Base-by-base conservation (phyloP, 306 rosid genomes). In the Citrullus colocynthis region DNA sequence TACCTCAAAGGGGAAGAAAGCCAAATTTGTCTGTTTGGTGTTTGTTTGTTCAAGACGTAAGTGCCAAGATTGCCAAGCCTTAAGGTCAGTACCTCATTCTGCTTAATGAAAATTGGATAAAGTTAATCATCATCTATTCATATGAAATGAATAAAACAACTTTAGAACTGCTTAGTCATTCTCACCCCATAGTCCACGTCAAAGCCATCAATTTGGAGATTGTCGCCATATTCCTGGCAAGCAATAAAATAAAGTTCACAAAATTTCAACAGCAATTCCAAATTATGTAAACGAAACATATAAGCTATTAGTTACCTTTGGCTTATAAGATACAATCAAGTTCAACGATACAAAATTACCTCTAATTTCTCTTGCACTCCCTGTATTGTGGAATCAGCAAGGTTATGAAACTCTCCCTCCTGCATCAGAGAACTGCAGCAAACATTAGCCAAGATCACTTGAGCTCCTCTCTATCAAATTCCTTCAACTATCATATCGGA, bases 151-250 rank as follows among this genome's bases (percentile, higher is more conserved):
- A 56, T 34, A 48, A 13, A 66, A 41, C 9, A 32, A 62, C 28
- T 59, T 37, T 20, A 51, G n/a, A 42, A 34, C 6, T 5, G 51
- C 71, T 66, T 17, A 72, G 63, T 15, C 24, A 69, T 63, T 83
- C 97, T 86, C 80, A 95, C 97, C 97, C 93, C 97, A 63, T 89
- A 92, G 85, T 95, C 97, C 63, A 92, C 89, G 81, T 92, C 97
- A 82, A 90, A 92, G 73, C 97, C 97, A 80, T 90, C 93, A 44
- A 88, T 83, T 80, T 88, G 92, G 65, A 95, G 81, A 8, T 45
- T 57, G 81, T 92, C 99, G 36, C 97, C 99, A 74, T 92, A 95
- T 62, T 86, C 97, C 97, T 92, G 87, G 73, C 74, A 87, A 24
- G 9, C 6, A 13, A 45, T 61, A 59, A 55, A 61, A 65, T 28